Evolutionary conservation across 1,139 yeast species (phyloP), one percentile per base, ranked within the genome.

Genomic region (Saccharomyces hybrid): DNA sequence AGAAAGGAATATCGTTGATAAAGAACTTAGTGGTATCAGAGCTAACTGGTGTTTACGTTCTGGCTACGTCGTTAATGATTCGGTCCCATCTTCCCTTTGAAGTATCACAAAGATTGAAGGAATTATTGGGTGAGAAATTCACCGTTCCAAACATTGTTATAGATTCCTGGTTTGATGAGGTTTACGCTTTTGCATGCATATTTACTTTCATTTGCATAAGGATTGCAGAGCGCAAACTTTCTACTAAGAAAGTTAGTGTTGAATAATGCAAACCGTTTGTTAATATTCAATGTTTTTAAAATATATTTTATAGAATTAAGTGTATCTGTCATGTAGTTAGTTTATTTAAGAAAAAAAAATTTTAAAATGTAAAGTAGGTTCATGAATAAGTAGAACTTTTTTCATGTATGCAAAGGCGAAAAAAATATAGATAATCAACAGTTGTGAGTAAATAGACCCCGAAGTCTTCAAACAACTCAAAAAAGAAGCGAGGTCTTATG

Each of bases 131-230:
- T 49, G 64, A 65, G 53, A 62, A 64, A 42, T 64, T 65, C 51
- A 61, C 67, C 1, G 66, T 69, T 3, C 64, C 67, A n/a, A 82
- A 82, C 19, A 72, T 76, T 44, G 78, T 84, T 55, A 83, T 89
- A 34, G 96, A 90, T 65, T 73, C 78, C 32, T 86, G 95, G 90
- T 89, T 88, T 65, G 96, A 90, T 64, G 76, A 83, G 59, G 80
- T 88, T 31, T 88, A 84, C 71, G 81, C 84, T 11, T 55, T 79
- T 4, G 76, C 86, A 3, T 80, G 86, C 57, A 64, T 81, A 1
- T 62, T 75, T 2, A 82, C 91, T 0, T 68, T 80, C 2, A 60
- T 79, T 1, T 80, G 81, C 52, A 73, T 83, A 4, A 62, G 61
- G 42, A 26, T 66, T 12, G 71, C 68, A 1, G 70, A 65, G 47